Percentiles rank a stretch among this genome's conserved stretches.
These are phyloP conservation scores for Penicillium sumatraense DNA, from an alignment of 2,329 filamentous ascomycete species.

Conservation along the genomic window DNA sequence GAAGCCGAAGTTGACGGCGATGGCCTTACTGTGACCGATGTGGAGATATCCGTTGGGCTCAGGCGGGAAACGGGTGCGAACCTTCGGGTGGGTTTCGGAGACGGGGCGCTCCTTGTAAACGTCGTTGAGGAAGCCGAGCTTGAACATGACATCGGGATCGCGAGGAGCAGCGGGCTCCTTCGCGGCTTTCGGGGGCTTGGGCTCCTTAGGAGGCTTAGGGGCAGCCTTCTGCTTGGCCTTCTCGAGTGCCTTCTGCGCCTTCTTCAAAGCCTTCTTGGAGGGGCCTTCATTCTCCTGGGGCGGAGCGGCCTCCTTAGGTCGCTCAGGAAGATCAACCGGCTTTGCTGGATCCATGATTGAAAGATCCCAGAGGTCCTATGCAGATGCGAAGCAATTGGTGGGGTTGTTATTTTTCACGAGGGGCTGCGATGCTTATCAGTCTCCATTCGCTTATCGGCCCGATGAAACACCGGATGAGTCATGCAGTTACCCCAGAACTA, in stretches of 20 bases:
- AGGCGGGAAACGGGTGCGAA: slow-evolving; percentile 75
- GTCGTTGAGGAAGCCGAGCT: slow-evolving; percentile 74
- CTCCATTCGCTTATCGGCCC: slow-evolving; percentile 31
- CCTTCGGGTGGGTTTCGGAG: slow-evolving; percentile 38
- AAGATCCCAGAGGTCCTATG: slow-evolving; percentile 8
- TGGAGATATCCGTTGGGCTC: slow-evolving; percentile 94
- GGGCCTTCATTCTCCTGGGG: slow-evolving; percentile 8
- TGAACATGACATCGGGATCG: slow-evolving; percentile 72
- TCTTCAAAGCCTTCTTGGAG: slow-evolving; percentile 58
- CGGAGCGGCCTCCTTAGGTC: slow-evolving; percentile 12
- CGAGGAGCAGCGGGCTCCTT: slow-evolving; percentile 35
- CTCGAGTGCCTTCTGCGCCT: slow-evolving; percentile 30
- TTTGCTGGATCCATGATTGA: slow-evolving; percentile 30
- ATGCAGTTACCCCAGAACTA: slow-evolving; percentile 6
- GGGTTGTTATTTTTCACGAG: slow-evolving; percentile 27
- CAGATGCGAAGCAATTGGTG: slow-evolving; percentile 20
- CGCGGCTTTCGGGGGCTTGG: slow-evolving; percentile 41
- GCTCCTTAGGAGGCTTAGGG: slow-evolving; percentile 53
- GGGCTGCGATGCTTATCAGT: slow-evolving; percentile 33
- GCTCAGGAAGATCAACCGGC: slow-evolving; percentile 29
- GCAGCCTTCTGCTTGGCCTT: slow-evolving; percentile 38
- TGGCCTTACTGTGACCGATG: slow-evolving; percentile 93
- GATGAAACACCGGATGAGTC: slow-evolving; percentile 33
- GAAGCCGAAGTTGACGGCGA: slow-evolving; percentile 95
- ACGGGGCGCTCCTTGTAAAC: slow-evolving; percentile 70